Base-by-base conservation (phyloP, 345 rosid species). In the Triadica sebifera region DNA sequence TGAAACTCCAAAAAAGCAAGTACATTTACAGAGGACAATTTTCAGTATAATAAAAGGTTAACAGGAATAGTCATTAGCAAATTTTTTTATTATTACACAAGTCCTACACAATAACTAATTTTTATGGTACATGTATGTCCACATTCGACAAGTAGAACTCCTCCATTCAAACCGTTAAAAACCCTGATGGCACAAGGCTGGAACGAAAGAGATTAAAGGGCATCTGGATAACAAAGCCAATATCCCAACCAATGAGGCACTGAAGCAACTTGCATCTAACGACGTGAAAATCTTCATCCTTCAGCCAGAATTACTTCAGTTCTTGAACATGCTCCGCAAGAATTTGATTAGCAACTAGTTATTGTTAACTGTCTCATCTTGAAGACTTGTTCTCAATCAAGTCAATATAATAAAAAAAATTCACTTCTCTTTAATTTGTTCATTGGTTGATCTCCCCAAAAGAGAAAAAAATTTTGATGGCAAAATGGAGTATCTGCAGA, bases 291-390 rank as follows among this genome's bases (percentile, higher is more conserved):
- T 46, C 67, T 47, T 69, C 49, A 45, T 47, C 50, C 56, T 70
- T 90, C 81, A 95, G 73, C 89, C 63, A 62, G 97, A 89, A 24
- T 92, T 8, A 58, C 69, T 93, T 91, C n/a, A n/a, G n/a, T n/a
- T n/a, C n/a, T n/a, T n/a, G n/a, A n/a, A n/a, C n/a, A n/a, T n/a
- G n/a, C n/a, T n/a, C n/a, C n/a, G n/a, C n/a, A n/a, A n/a, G n/a
- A n/a, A n/a, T n/a, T n/a, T n/a, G n/a, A n/a, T n/a, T n/a, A n/a
- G n/a, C n/a, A n/a, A n/a, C n/a, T n/a, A n/a, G n/a, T n/a, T n/a
- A n/a, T n/a, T n/a, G n/a, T n/a, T n/a, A n/a, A n/a, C n/a, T n/a
- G n/a, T n/a, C n/a, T n/a, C n/a, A n/a, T n/a, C n/a, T n/a, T n/a
- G n/a, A n/a, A n/a, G n/a, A n/a, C n/a, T n/a, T n/a, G n/a, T n/a